Base-by-base conservation (phyloP, 2,329 filamentous ascomycete species). In the Monilinia fructicola region DNA sequence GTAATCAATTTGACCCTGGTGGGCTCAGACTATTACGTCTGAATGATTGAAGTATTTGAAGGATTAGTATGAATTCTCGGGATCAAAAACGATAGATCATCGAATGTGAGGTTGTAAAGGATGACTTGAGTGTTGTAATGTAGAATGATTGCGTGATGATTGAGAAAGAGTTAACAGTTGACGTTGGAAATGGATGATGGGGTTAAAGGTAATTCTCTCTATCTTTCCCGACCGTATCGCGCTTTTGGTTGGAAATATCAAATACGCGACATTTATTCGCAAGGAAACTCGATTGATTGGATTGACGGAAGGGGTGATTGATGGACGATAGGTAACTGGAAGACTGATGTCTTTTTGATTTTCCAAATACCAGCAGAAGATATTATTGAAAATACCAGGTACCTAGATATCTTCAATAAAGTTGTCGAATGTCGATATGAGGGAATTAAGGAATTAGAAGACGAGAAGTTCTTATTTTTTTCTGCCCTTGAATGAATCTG, bases 1-100 rank as follows among this genome's bases (percentile, higher is more conserved):
- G 58, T 59, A 26, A 70, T 65, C 63, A 67, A 70, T 61, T 71
- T 67, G 71, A 65, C 70, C 67, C 71, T 67, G 58, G 58, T 67
- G 65, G 50, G 61, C 65, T 67, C 54, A 67, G 65, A 65, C 46
- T 46, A 63, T 62, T 50, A 64, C 50, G 65, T 66, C 59, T 14
- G 31, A 52, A 40, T 61, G 26, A 42, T 61, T 61, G 48, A 61
- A 35, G 46, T 55, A 23, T 53, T 40, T 26, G 31, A 42, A 54
- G 38, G 28, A 44, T 54, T 28, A 40, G 50, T 35, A 46, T 23
- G 55, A 54, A 35, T 46, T 61, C 38, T 54, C 55, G 46, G 38
- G 55, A 28, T 23, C 55, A 26, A 54, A 54, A 21, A 23, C 18
- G 23, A 38, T 53, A 31, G 55, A 66, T 4, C 55, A 61, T 66